phyloP scores from a whole-genome alignment of 1,284 basidiomycete species.

The Vanrija pseudolonga region DNA sequence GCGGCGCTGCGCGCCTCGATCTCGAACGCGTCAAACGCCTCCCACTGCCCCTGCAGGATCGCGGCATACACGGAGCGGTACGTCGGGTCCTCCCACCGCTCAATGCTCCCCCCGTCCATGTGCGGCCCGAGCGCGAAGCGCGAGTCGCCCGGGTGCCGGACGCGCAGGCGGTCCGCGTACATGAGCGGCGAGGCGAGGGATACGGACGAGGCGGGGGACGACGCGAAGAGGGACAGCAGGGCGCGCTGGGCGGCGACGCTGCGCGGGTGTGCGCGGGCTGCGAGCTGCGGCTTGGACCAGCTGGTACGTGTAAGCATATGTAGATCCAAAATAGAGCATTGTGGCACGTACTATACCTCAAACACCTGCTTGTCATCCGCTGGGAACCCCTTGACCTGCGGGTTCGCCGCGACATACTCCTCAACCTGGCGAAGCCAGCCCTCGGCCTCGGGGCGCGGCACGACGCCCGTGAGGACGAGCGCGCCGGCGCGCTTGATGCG shows the following conservation, averaged over 20 bases:
- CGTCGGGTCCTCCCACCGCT: slow-evolving; percentile 70
- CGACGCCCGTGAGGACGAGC: slow-evolving; percentile 60
- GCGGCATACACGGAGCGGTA: slow-evolving; percentile 59
- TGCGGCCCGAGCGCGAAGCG: slow-evolving; percentile 70
- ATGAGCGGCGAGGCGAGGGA: slow-evolving; percentile 61
- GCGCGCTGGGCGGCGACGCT: slow-evolving; percentile 57
- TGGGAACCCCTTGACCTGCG: slow-evolving; percentile 58
- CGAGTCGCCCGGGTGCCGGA: slow-evolving; percentile 67
- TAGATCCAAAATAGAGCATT: background rate
- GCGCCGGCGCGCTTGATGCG: slow-evolving; percentile 59
- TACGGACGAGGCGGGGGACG: slow-evolving; percentile 50
- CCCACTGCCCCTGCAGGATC: slow-evolving; percentile 62
- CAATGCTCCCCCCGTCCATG: slow-evolving; percentile 69
- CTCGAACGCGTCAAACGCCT: slow-evolving; percentile 46
- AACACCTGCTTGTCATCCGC: slow-evolving; percentile 65
- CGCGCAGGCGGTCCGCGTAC: slow-evolving; percentile 72
- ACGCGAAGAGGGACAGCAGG: slow-evolving; percentile 62
- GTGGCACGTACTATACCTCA: slow-evolving; percentile 57
- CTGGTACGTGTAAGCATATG: slow-evolving; percentile 17
- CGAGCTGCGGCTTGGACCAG: slow-evolving; percentile 60
- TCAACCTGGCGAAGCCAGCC: slow-evolving; percentile 60
- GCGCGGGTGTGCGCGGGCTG: slow-evolving; percentile 70
- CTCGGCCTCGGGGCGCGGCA: slow-evolving; percentile 58
- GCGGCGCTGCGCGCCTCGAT: slow-evolving; percentile 34
- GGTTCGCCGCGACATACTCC: slow-evolving; percentile 59